Evolutionary conservation across 2,329 filamentous ascomycete genomes (phyloP).

Genomic region (Taxawa tesnikishii): DNA sequence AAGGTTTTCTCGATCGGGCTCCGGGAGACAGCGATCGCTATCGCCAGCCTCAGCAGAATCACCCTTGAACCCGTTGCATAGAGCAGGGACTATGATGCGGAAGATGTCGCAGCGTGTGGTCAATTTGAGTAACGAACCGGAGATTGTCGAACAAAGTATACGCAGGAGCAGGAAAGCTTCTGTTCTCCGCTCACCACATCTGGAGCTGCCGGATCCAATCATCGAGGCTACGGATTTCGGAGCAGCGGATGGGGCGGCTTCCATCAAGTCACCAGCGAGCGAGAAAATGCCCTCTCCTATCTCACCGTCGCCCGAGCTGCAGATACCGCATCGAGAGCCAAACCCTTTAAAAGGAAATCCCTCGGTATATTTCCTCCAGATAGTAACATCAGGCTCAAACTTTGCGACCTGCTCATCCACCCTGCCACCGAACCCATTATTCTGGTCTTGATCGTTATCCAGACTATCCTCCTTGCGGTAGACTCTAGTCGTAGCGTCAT

Average conservation of each 20-base stretch:
- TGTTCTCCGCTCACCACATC: constrained; percentile 36
- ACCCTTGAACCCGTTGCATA: constrained; percentile 33
- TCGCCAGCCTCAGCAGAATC: constrained; percentile 32
- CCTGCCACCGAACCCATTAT: constrained; percentile 79
- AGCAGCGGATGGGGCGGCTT: constrained; percentile 11
- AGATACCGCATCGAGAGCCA: constrained; percentile 16
- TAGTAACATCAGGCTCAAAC: constrained; percentile 56
- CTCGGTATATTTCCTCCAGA: constrained; percentile 74
- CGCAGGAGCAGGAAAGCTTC: constrained; percentile 49
- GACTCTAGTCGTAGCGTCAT: constrained; percentile 52
- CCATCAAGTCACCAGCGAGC: constrained; percentile 14
- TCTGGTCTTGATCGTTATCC: constrained; percentile 73
- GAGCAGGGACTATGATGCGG: constrained; percentile 39
- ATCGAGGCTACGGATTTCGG: constrained; percentile 32
- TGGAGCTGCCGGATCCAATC: constrained; percentile 37
- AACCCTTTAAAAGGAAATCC: constrained; percentile 84
- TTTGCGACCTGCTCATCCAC: constrained; percentile 78
- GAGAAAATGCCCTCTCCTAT: constrained; percentile 20
- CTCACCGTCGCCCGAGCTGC: constrained; percentile 11
- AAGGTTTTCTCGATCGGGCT: constrained; percentile 32
- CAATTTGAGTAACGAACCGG: constrained; percentile 87
- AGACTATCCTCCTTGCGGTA: constrained; percentile 77
- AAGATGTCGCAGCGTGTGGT: constrained; percentile 95
- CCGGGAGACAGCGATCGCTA: constrained; percentile 33
- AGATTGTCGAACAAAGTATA: constrained; percentile 68